Percentiles rank a stretch among this genome's conserved stretches.
phyloP scores from a whole-genome alignment of 441 rosid species.

The Adansonia grandidieri region DNA sequence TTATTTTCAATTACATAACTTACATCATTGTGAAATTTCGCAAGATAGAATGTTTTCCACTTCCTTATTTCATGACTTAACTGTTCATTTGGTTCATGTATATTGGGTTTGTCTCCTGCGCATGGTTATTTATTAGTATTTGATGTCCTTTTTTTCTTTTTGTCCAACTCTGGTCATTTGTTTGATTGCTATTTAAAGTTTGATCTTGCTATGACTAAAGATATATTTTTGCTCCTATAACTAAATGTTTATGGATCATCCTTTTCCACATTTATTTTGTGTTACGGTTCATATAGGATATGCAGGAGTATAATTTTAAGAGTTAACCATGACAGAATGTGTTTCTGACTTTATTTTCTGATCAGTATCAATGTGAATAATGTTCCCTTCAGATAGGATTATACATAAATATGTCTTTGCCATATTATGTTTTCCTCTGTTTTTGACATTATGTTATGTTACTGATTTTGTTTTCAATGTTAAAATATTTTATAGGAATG shows the following conservation, averaged over 20 bases:
- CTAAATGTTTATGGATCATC: neutral
- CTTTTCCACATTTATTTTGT: neutral
- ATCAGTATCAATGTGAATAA: neutral
- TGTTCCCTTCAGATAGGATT: neutral
- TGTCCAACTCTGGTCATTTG: neutral
- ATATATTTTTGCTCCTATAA: neutral
- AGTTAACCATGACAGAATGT: neutral
- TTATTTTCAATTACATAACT: neutral
- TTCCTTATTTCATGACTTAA: neutral
- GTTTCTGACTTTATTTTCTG: constrained; percentile 5
- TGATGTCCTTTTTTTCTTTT: neutral
- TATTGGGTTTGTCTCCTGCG: constrained; percentile 7
- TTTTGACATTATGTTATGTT: neutral
- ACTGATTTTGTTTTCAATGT: neutral
- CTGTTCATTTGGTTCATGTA: neutral
- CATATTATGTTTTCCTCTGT: neutral
- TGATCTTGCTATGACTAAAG: neutral
- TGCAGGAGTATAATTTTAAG: constrained; percentile 1
- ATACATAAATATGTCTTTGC: neutral
- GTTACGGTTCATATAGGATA: neutral
- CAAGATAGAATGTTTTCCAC: neutral
- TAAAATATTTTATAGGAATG: neutral
- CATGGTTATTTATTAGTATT: neutral
- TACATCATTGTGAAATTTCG: neutral
- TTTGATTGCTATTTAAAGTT: neutral